phyloP scores from a whole-genome alignment of 1,284 basidiomycete species.

The Austroboletus niveus region DNA sequence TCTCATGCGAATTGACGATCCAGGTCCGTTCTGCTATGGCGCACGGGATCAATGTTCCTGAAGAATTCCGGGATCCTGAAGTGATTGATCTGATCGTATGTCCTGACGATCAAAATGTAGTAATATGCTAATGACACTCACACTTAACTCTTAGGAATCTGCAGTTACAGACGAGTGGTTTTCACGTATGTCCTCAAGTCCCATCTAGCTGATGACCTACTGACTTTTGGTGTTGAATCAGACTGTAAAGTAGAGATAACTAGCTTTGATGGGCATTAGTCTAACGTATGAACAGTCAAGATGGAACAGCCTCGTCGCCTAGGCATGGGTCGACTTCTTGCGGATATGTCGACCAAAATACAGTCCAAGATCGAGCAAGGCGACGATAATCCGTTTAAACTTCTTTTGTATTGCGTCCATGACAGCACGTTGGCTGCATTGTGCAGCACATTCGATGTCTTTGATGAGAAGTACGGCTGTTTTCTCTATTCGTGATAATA shows the following conservation, averaged over 20 bases:
- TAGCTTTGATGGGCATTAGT: neutral
- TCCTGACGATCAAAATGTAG: constrained; percentile 8
- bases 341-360: constrained; percentile 64
- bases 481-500: neutral
- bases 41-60: constrained; percentile 67
- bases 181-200: constrained; percentile 42
- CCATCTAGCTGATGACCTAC: neutral
- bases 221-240: constrained; percentile 9
- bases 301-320: constrained; percentile 73
- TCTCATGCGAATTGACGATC: neutral
- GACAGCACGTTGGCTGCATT: constrained; percentile 75
- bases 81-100: constrained; percentile 60
- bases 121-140: constrained; percentile 1
- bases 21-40: constrained; percentile 68
- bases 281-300: constrained; percentile 48
- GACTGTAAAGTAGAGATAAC: constrained; percentile 23
- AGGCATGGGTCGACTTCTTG: constrained; percentile 74
- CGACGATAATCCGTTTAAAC: constrained; percentile 49
- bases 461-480: constrained; percentile 60
- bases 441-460: constrained; percentile 69
- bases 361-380: constrained; percentile 47
- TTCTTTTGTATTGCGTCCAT: constrained; percentile 72
- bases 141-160: constrained; percentile 49
- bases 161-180: constrained; percentile 83
- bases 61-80: constrained; percentile 63